Base-by-base conservation (phyloP, 2,329 filamentous ascomycete species). In the Emmonsiellopsis sp. region DNA sequence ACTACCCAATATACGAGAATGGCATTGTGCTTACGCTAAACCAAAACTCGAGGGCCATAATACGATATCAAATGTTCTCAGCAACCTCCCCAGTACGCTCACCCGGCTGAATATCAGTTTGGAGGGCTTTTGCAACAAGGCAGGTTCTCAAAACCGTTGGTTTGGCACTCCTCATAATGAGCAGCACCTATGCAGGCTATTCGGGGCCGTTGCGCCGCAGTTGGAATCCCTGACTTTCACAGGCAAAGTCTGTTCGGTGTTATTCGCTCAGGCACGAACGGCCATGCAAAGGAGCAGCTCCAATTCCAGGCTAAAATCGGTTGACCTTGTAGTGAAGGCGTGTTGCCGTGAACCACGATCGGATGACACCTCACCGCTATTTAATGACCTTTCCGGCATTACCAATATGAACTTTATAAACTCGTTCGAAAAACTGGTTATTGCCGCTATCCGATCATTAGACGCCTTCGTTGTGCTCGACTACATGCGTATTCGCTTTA, bases 241-340 rank as follows among this genome's bases (percentile, higher is more conserved):
- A 0, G 86, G 86, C 2, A 81, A 86, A 54, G 74, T 89, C 20
- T 89, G 86, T 62, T 79, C 81, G 53, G 72, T 74, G n/a, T 82
- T 89, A 56, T 89, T 89, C 62, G 79, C 82, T 45, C 67, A 76
- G 35, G 77, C 81, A 5, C 73, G 77, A n/a, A 70, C 71, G 44
- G 69, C 73, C 32, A 75, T 76, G 34, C 74, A 79, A 67, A 76
- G 41, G 67, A 76, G 43, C 70, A 73, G 13, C 74, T 71, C 57
- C 9, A 54, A 59, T 31, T 65, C 67, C 3, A 65, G 63, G 13
- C 76, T 89, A 44, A 82, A 81, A 67, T 84, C 82, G 1, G 76
- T 89, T 20, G 85, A 89, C 61, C 69, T 89, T 44, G 84, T 84
- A 0, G 83, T 89, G 53, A 87, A 87, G 70, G 87, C 87, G 57